These are phyloP conservation scores for Acer yangbiense DNA, from an alignment of 345 rosid genomes.

Conservation along the genomic window DNA sequence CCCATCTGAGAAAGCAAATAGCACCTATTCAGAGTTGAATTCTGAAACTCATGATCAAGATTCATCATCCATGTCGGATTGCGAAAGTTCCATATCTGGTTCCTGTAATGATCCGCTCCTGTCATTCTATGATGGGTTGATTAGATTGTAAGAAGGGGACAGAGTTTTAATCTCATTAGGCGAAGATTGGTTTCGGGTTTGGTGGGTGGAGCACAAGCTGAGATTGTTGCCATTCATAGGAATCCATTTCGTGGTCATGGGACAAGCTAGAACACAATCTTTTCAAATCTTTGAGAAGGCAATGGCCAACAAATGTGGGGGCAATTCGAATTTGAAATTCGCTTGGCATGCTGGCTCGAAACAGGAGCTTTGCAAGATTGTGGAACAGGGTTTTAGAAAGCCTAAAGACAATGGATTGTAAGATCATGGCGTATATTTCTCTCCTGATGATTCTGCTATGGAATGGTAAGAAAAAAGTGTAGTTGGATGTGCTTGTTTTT, in stretches of 20 bases:
- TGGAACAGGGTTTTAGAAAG: conserved; percentile 61
- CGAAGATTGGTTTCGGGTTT: conserved; percentile 38
- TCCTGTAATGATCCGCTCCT: conserved; percentile 2
- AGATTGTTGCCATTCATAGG: conserved; percentile 46
- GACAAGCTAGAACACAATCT: conserved; percentile 53
- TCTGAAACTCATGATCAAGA: conserved; percentile 22
- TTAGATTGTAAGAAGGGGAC: conserved; percentile 51
- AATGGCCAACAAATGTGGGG: conserved; percentile 47
- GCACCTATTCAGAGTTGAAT: conserved; percentile 21
- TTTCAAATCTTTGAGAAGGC: conserved; percentile 59
- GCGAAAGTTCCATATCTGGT: conserved; percentile 53
- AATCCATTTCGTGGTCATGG: conserved; percentile 30
- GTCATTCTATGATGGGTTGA: conserved; percentile 26
- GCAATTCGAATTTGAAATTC: conserved; percentile 52
- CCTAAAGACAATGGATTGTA: conserved; percentile 40
- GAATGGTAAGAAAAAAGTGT: conserved; percentile 46
- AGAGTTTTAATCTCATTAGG: conserved; percentile 44
- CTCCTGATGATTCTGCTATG: conserved; percentile 58
- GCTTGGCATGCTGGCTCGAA: conserved; percentile 66
- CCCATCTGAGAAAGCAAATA: not conserved
- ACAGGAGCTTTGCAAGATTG: conserved; percentile 44
- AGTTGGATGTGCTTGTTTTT: not conserved
- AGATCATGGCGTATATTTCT: conserved; percentile 65
- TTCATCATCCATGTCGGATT: conserved; percentile 47
- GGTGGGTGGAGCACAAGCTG: conserved; percentile 31